Conservation (phyloP, 805 yeast species). For the Schwanniomyces vanrijiae region DNA sequence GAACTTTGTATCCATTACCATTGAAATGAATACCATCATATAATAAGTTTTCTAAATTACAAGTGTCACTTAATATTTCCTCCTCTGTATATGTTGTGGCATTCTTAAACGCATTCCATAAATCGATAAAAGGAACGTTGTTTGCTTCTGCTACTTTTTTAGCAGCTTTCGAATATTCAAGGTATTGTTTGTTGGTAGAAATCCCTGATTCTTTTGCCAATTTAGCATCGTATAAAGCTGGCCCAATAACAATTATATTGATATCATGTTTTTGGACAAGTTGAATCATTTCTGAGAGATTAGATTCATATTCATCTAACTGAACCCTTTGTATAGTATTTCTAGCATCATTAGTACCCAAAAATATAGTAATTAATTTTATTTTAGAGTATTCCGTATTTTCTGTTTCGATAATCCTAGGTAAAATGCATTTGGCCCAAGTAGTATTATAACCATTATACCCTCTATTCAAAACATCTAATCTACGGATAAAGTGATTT, state of each 20-base stretch:
- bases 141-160: conserved; percentile 42
- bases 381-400: conserved; percentile 17
- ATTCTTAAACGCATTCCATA: conserved; percentile 44
- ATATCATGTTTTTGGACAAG: conserved; percentile 42
- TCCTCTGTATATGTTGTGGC: conserved; percentile 35
- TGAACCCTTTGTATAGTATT: conserved; percentile 45
- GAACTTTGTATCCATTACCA: conserved; percentile 51
- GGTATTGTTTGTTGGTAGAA: conserved; percentile 41
- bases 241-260: conserved; percentile 60
- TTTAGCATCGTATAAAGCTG: conserved; percentile 53
- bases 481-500: conserved; percentile 52
- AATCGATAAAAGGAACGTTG: conserved; percentile 58
- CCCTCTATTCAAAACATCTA: conserved; percentile 75
- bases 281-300: conserved; percentile 44
- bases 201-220: conserved; percentile 16
- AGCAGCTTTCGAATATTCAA: conserved; percentile 52
- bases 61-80: conserved; percentile 24
- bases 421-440: conserved; percentile 45
- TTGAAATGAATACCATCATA: conserved; percentile 62
- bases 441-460: conserved; percentile 73
- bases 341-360: conserved; percentile 75
- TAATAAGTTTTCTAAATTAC: conserved; percentile 15
- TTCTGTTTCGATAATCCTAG: conserved; percentile 47
- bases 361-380: conserved; percentile 59
- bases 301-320: conserved; percentile 46